Conservation (phyloP, 352 stramenopile species). For the Globisporangium solare region DNA sequence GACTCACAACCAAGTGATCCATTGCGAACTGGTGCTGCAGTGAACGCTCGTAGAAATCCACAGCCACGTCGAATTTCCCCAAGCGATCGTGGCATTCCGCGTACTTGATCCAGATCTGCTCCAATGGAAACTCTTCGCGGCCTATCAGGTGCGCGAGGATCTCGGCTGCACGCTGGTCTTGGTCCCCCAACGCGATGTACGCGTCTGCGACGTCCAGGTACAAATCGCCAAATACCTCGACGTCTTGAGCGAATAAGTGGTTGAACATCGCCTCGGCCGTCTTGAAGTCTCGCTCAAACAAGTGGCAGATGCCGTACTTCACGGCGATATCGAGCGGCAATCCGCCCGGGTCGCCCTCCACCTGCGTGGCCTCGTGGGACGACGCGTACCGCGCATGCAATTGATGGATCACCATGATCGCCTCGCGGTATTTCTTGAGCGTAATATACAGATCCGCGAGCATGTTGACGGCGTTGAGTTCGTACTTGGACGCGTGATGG, state of each 20-base stretch:
- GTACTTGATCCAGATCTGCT: constrained; percentile 82
- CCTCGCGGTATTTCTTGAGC: constrained; percentile 77
- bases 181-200: constrained; percentile 65
- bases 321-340: constrained; percentile 83
- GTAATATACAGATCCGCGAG: constrained; percentile 84
- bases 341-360: constrained; percentile 58
- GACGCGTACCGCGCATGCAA: constrained; percentile 62
- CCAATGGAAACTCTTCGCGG: constrained; percentile 61
- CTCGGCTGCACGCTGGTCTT: constrained; percentile 60
- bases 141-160: constrained; percentile 65
- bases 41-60: constrained; percentile 78
- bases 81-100: constrained; percentile 71
- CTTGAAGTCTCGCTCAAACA: constrained; percentile 69
- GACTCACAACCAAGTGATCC: constrained; percentile 46
- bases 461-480: constrained; percentile 88
- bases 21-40: constrained; percentile 47
- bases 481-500: constrained; percentile 71
- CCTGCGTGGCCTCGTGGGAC: constrained; percentile 49
- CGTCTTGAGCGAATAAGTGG: constrained; percentile 77
- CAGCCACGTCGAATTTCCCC: constrained; percentile 51
- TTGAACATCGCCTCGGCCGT: constrained; percentile 81
- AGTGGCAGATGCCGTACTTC: constrained; percentile 84
- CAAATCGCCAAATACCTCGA: constrained; percentile 80
- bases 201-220: constrained; percentile 82
- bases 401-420: constrained; percentile 76